These are phyloP conservation scores for Myriosclerotinia scirpicola DNA, from an alignment of 2,329 filamentous ascomycete genomes.

Conservation along the genomic window DNA sequence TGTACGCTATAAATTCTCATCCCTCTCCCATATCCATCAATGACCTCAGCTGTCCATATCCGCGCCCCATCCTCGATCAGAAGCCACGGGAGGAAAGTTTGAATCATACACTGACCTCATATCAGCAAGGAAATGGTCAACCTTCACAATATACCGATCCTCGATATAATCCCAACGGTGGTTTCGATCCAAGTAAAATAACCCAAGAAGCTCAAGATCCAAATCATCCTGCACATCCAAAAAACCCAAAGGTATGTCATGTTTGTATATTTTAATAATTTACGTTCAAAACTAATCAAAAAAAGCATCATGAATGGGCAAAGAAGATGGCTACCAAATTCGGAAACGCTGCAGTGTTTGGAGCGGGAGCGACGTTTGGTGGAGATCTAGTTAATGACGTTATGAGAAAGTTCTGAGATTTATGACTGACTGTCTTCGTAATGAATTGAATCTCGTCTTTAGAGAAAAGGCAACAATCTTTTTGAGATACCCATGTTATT, in stretches of 20 bases:
- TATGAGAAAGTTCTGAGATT: conserved; percentile 16
- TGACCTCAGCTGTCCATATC: background rate
- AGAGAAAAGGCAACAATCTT: no score
- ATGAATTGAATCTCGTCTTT: background rate
- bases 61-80: background rate
- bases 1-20: conserved; percentile 22
- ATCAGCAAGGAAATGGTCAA: conserved; percentile 32
- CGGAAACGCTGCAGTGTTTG: conserved; percentile 39
- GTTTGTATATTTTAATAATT: background rate
- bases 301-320: conserved; percentile 38
- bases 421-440: no score
- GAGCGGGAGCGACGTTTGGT: conserved; percentile 39
- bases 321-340: conserved; percentile 36
- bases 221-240: conserved; percentile 38
- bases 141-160: conserved; percentile 37
- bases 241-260: conserved; percentile 34
- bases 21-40: no score
- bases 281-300: conserved; percentile 1
- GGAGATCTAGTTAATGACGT: conserved; percentile 30
- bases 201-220: conserved; percentile 39
- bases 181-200: conserved; percentile 32
- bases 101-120: background rate
- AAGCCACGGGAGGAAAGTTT: background rate
- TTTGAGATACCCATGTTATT: background rate
- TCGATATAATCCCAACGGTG: conserved; percentile 31